These are phyloP conservation scores for Paramecium biaurelia DNA, from an alignment of 73 alveolate species.

Conservation along the genomic window DNA sequence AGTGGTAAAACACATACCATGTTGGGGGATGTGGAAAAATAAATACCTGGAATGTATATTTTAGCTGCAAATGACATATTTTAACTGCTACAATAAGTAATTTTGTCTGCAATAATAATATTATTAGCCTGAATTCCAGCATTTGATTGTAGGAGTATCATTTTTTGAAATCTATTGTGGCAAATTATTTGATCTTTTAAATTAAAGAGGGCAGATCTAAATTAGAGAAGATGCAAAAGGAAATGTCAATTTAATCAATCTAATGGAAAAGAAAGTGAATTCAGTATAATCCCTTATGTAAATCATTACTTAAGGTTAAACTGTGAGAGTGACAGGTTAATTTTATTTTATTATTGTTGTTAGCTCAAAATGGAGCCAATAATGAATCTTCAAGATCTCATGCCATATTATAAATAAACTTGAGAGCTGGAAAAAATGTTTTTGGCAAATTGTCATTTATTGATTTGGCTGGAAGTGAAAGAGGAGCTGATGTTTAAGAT, in stretches of 20 bases:
- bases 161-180: conserved; percentile 99
- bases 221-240: conserved; percentile 99
- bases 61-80: conserved; percentile 96
- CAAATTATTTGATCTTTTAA: conserved; percentile 96
- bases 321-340: conserved; percentile 60
- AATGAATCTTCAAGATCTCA: conserved; percentile 62
- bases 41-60: conserved; percentile 97
- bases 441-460: conserved; percentile 96
- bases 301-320: conserved; percentile 77
- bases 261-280: conserved; percentile 77
- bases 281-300: conserved; percentile 76
- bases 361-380: conserved; percentile 52
- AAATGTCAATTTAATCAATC: conserved; percentile 95
- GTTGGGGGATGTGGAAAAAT: conserved; percentile 89
- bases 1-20: conserved; percentile 99
- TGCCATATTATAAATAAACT: conserved; percentile 76
- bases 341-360: neutral
- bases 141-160: conserved; percentile 88
- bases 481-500: conserved; percentile 99
- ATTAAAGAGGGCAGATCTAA: conserved; percentile 84
- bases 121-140: conserved; percentile 66
- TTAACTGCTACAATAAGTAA: conserved; percentile 77
- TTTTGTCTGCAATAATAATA: neutral
- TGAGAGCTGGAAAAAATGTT: conserved; percentile 83
- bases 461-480: conserved; percentile 99